Conservation (phyloP, 768 basidiomycete species). For the Phylloporus rhodoxanthus region DNA sequence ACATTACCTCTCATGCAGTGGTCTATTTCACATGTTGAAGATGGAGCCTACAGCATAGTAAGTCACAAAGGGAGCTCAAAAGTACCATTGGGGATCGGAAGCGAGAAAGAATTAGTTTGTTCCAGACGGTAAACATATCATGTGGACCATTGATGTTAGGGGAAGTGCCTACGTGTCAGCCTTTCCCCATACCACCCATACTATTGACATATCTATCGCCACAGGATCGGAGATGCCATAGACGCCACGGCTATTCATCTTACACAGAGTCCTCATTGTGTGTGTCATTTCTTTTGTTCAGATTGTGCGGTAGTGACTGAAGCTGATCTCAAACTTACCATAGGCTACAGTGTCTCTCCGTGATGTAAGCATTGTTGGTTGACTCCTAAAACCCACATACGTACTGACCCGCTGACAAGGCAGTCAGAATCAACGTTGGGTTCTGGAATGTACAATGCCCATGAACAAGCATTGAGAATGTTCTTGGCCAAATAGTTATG, state of each 20-base stretch:
- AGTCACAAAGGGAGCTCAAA: background rate
- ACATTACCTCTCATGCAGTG: background rate
- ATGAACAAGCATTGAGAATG: no score
- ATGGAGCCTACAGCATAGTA: background rate
- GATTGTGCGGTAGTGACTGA: no score
- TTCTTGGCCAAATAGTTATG: no score
- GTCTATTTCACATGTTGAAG: background rate
- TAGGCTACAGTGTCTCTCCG: background rate
- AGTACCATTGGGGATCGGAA: background rate
- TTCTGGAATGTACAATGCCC: background rate
- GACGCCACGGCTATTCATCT: constrained; percentile 5
- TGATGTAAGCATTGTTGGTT: background rate
- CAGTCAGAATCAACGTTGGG: constrained; percentile 4
- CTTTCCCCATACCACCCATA: background rate
- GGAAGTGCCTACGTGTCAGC: background rate
- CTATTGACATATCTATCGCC: background rate
- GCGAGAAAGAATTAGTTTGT: background rate
- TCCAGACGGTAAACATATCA: background rate
- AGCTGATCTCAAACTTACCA: background rate
- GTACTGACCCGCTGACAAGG: background rate
- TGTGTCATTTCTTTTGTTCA: background rate
- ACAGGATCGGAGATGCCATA: background rate
- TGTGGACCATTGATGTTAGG: constrained; percentile 1
- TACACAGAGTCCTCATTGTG: background rate
- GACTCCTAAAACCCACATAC: background rate